Base-by-base conservation (phyloP, 2,329 filamentous ascomycete species). In the Seiridium cupressi region DNA sequence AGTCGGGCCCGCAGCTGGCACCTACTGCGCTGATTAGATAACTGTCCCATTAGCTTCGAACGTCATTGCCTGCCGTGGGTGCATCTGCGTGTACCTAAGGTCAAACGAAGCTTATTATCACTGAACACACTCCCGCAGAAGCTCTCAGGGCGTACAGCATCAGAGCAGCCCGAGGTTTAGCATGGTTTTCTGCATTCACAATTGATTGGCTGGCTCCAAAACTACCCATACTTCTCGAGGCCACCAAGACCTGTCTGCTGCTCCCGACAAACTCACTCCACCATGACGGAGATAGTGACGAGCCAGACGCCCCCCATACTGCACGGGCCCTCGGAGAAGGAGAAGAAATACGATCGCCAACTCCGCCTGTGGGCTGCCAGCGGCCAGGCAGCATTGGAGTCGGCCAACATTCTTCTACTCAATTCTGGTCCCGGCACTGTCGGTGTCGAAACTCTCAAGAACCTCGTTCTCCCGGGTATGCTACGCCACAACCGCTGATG, bases 281-380 rank as follows among this genome's bases (percentile, higher is more conserved):
- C 60, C 31, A 81, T 82, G 79, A 76, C 79, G 18, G 77, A 81
- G 67, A 75, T 78, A 55, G 72, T 79, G 61, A 73, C 67, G 62
- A 75, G 67, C 65, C 79, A 82, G 64, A 79, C 76, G 5, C 78
- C 77, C n/a, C 79, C 79, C 1, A 72, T 79, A 18, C 77, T 84
- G 44, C 77, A 80, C 36, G 81, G 81, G 0, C 84, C 83, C 7
- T 83, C 84, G 4, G 84, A 85, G 64, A 87, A 87, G 70, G 84
- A 87, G 63, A 86, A 85, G 74, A 96, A 92, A 72, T 99, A 99
- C 77, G 95, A 99, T 74, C 88, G 95, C 57, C 95, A 99, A 76
- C 87, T 99, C 46, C 89, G 96, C 57, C 81, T 99, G 11, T 99
- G 95, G 95, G 96, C 93, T 63, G 93, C 94, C 47, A 92, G 87